phyloP scores from a whole-genome alignment of 1,284 basidiomycete species.

The Cutaneotrichosporon sp. region DNA sequence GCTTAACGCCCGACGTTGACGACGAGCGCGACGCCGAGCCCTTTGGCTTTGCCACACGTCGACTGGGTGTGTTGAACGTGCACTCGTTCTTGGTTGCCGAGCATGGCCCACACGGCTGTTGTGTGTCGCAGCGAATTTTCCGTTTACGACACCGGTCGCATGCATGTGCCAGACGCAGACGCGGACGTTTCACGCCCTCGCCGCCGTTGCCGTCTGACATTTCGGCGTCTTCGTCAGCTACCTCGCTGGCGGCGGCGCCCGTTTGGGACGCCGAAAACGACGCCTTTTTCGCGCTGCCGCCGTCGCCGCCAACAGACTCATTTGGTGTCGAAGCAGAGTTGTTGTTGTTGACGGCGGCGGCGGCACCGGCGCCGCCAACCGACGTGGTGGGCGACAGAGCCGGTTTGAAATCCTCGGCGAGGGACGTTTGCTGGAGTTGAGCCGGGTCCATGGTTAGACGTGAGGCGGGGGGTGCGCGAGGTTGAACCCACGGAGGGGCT shows the following conservation, averaged over 20 bases:
- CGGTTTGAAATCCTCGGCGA: slow-evolving; percentile 8
- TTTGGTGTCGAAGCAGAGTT: not conserved
- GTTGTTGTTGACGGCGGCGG: slow-evolving; percentile 1
- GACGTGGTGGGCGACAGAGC: not conserved
- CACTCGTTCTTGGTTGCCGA: slow-evolving; percentile 45
- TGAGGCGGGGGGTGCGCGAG: too few species aligned
- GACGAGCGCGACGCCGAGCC: slow-evolving; percentile 11
- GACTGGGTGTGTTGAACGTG: slow-evolving; percentile 48
- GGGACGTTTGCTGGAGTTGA: slow-evolving; percentile 10
- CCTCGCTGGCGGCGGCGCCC: not conserved
- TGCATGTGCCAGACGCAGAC: slow-evolving; percentile 44
- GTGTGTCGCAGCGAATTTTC: slow-evolving; percentile 48
- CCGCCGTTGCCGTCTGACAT: slow-evolving; percentile 8
- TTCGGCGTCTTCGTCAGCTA: slow-evolving; percentile 20
- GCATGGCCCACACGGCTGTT: slow-evolving; percentile 49
- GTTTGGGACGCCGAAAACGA: not conserved
- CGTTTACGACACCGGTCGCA: slow-evolving; percentile 43
- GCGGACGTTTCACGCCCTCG: slow-evolving; percentile 39
- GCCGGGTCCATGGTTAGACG: slow-evolving; percentile 16
- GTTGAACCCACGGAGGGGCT: too few species aligned
- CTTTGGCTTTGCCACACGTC: slow-evolving; percentile 43
- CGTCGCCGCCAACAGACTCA: too few species aligned
- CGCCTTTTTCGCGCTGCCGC: not conserved
- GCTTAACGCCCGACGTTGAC: slow-evolving; percentile 23
- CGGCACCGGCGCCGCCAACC: not conserved